Evolutionary conservation across 805 yeast genomes (phyloP), one percentile per base, ranked within the genome.

Genomic region (Hanseniaspora occidentalis): DNA sequence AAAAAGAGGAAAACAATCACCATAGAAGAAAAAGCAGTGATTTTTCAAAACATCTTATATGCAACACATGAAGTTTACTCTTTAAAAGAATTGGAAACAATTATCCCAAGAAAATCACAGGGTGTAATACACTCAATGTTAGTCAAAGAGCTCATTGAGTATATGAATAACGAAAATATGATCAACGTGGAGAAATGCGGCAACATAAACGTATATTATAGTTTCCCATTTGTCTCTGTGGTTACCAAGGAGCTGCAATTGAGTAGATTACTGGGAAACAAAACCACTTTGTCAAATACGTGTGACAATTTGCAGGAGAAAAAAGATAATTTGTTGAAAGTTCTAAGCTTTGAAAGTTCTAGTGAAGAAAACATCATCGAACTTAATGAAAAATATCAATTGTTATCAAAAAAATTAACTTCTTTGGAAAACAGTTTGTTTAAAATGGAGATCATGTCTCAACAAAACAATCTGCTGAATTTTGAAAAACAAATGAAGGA

Each of bases 141-240:
- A 38, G 70, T 74, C 31, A 74, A 75, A 47, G 76, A 70, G 8
- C 45, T 73, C 1, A 47, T 74, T 8, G 69, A 68, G 33, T 46
- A 52, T 3, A 60, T 74, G 43, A 49, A 71, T 8, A 77, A 72
- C 45, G 80, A 74, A 39, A 67, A 62, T 19, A 47, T 71, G 23
- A 62, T 73, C 6, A 65, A 64, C 35, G 62, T 65, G 31, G 76
- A 71, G 44, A 75, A 75, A 51, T 73, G 80, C 50, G 82, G 81
- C 0, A 58, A 61, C 11, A 61, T 69, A 11, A 70, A 69, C 40
- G 56, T 72, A 2, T 74, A 71, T 43, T 74, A 77, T 75, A 60
- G 70, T 39, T 72, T 69, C 52, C 45, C 47, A 23, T 21, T 14
- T 44, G 6, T 40, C 42, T 7, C 38, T 37, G 17, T 36, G 55